A percentile compares a stretch with the other conserved stretches of the same genome.
These are phyloP conservation scores for Oenanthe javanica DNA, from an alignment of 140 eudicot genomes.

Conservation along the genomic window DNA sequence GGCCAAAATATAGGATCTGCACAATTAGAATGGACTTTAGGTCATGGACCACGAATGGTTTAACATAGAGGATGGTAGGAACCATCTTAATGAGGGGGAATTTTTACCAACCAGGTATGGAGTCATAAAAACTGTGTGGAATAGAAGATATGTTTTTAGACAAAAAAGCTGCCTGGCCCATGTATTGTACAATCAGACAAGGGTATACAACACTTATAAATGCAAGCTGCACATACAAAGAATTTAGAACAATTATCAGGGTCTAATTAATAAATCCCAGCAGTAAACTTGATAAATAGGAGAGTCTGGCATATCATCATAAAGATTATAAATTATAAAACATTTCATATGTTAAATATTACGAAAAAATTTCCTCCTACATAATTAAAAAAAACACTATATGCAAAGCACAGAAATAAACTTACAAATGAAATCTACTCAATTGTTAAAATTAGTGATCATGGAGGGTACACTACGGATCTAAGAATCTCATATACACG, in stretches of 20 bases:
- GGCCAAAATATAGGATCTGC: slow-evolving; percentile 83
- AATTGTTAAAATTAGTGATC: not conserved
- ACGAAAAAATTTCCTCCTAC: not conserved
- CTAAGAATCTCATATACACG: not conserved
- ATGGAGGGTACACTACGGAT: not conserved
- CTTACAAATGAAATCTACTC: not conserved
- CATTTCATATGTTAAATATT: not conserved
- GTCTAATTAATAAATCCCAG: not conserved
- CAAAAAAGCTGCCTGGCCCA: slow-evolving; percentile 97
- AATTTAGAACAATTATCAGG: not conserved
- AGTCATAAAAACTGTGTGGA: slow-evolving; percentile 71
- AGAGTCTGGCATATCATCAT: not conserved
- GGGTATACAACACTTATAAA: slow-evolving; percentile 65
- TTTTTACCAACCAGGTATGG: slow-evolving; percentile 69
- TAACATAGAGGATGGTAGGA: not conserved
- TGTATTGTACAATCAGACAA: slow-evolving; percentile 82
- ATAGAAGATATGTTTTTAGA: slow-evolving; percentile 55
- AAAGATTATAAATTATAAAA: not conserved
- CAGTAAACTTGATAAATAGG: not conserved
- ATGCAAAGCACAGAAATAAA: not conserved
- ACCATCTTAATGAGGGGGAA: not conserved
- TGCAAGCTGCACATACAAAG: slow-evolving; percentile 56
- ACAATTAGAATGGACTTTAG: slow-evolving; percentile 15
- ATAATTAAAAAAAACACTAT: not conserved
- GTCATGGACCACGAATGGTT: slow-evolving; percentile 3